Evolutionary conservation across 208 protist genomes (phyloP).

Genomic region (Trypanosoma mega): DNA sequence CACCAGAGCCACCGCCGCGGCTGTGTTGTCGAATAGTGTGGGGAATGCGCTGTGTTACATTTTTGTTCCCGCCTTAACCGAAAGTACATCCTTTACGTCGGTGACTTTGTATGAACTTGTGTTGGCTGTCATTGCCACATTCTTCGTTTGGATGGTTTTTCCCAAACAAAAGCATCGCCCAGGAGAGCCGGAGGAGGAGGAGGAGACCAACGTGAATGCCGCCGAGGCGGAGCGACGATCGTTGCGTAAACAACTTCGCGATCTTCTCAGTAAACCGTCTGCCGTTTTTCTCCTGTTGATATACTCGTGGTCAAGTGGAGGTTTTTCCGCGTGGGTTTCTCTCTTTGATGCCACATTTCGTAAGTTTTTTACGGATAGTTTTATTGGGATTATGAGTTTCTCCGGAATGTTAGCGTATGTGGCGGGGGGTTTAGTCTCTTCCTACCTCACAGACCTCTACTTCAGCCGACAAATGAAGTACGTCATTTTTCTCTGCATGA

Average conservation of each 20-base stretch:
- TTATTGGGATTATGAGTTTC: conserved; percentile 88
- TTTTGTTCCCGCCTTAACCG: conserved; percentile 65
- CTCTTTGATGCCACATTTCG: conserved; percentile 80
- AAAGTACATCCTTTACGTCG: conserved; percentile 41
- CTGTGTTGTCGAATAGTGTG: conserved; percentile 80
- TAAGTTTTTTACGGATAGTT: conserved; percentile 53
- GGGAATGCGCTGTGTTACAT: conserved; percentile 85
- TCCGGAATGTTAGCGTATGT: conserved; percentile 80
- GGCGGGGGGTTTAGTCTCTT: conserved; percentile 67
- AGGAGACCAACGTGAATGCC: conserved; percentile 21
- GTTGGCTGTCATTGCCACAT: conserved; percentile 45
- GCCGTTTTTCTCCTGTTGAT: conserved; percentile 73
- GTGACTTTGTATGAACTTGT: conserved; percentile 72
- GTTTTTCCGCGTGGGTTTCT: conserved; percentile 82
- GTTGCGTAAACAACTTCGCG: conserved; percentile 50
- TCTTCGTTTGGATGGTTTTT: conserved; percentile 57
- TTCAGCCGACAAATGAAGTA: conserved; percentile 89
- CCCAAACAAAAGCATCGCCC: conserved; percentile 34
- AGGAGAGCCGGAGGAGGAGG: not conserved
- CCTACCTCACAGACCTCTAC: conserved; percentile 76
- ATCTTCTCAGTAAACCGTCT: conserved; percentile 61
- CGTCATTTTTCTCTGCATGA: conserved; percentile 86
- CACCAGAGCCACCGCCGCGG: conserved; percentile 74
- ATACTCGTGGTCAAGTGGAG: conserved; percentile 84
- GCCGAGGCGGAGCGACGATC: conserved; percentile 37